These are phyloP conservation scores for Coemansia sp. DNA, from an alignment of 192 early-diverging fungal genomes.

Conservation along the genomic window DNA sequence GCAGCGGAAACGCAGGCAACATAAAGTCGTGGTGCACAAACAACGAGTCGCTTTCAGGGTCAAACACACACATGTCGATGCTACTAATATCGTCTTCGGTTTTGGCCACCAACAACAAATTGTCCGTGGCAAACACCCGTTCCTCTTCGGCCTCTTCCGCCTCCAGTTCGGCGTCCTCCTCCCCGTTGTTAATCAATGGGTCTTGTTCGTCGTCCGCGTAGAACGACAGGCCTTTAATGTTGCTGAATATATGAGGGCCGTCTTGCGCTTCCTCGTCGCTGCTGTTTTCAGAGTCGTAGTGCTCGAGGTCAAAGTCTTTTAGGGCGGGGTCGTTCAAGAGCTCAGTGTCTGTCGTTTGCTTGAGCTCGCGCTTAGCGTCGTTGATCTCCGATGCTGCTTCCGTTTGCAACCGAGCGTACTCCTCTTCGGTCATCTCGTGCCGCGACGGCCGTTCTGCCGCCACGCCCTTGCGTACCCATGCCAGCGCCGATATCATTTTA, in stretches of 20 bases:
- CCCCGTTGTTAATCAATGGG: conserved; percentile 75
- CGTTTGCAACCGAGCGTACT: conserved; percentile 77
- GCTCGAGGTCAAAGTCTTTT: conserved; percentile 86
- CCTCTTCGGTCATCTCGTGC: conserved; percentile 84
- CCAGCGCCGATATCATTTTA: conserved; percentile 86
- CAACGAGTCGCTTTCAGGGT: conserved; percentile 75
- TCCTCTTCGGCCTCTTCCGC: conserved; percentile 84
- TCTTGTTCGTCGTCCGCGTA: conserved; percentile 78
- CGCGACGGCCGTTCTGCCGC: conserved; percentile 77
- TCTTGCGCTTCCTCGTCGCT: conserved; percentile 27
- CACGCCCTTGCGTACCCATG: conserved; percentile 93
- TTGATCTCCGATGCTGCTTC: conserved; percentile 67
- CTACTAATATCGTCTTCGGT: conserved; percentile 98
- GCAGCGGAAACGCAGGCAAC: conserved; percentile 94
- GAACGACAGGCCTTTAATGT: conserved; percentile 85
- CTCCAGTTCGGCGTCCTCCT: conserved; percentile 26
- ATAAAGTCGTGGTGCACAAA: conserved; percentile 99
- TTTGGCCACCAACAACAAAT: conserved; percentile 86
- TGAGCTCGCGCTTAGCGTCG: conserved; percentile 63
- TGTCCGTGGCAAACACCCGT: conserved; percentile 75
- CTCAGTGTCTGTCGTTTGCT: conserved; percentile 30
- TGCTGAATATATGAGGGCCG: conserved; percentile 75
- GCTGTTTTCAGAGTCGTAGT: conserved; percentile 79
- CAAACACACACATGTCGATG: conserved; percentile 92
- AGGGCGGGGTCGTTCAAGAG: conserved; percentile 62